Evolutionary conservation across 2,329 filamentous ascomycete species (phyloP).

Genomic region (Paecilomyces niveus): DNA sequence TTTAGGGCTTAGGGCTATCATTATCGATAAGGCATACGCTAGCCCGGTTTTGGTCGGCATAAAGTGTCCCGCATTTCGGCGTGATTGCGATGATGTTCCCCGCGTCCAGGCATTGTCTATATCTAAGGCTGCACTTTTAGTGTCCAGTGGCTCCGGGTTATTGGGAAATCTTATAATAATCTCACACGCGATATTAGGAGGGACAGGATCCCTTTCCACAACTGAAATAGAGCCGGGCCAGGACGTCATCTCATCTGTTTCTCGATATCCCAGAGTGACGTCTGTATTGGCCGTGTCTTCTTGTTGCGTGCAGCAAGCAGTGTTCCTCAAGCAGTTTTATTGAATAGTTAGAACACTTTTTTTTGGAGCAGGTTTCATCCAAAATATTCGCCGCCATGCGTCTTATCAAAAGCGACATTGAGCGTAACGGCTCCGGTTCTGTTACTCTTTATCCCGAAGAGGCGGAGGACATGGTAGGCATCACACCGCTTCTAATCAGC

Average conservation of each 20-base stretch:
- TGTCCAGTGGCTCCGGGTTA: no score
- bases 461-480: constrained; percentile 63
- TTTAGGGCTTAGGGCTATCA: constrained; percentile 5
- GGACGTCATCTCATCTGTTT: no score
- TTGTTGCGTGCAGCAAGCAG: no score
- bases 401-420: constrained; percentile 60
- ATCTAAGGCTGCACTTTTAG: no score
- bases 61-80: constrained; percentile 11
- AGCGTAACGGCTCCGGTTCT: constrained; percentile 58
- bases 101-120: neutral
- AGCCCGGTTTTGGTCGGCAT: constrained; percentile 4
- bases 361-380: neutral
- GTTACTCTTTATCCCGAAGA: constrained; percentile 64
- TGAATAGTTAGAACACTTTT: no score
- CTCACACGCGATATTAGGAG: no score
- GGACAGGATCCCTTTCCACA: no score
- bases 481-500: constrained; percentile 1
- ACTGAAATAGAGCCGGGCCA: no score
- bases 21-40: constrained; percentile 17
- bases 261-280: no score
- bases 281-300: no score
- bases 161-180: no score
- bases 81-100: constrained; percentile 1
- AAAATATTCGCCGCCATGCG: constrained; percentile 46
- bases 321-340: no score